Evolutionary conservation across 768 basidiomycete species (phyloP), one percentile per base, ranked within the genome.

Genomic region (Podaxis sp.): DNA sequence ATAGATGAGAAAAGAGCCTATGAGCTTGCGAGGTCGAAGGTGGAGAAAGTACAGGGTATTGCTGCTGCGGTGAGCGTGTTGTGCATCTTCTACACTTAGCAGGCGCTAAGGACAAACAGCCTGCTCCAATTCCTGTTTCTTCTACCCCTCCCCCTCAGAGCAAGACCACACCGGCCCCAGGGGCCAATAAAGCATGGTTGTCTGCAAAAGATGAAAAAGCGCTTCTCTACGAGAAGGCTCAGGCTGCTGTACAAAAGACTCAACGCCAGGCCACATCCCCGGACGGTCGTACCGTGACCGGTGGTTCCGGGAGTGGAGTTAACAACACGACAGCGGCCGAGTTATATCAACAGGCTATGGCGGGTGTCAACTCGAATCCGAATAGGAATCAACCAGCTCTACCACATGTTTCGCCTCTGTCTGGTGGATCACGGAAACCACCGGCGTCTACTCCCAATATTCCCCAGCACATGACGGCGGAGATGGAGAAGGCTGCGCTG

Each of bases 181-280:
- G 41, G 41, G 15, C 33, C 17, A 46, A 6, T 13, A 46, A 70
- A 33, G 71, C 72, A 41, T 93, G 89, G 89, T 77, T 78, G 6
- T 82, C 87, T 1, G 90, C 93, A 0, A 91, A 92, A 73, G 84
- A 87, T 60, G 92, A 94, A 71, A 93, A 94, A 68, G 73, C 82
- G 1, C 79, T 82, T n/a, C 70, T 91, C n/a, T 92, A 82, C 72
- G 78, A 88, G 55, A 72, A 85, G 54, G 90, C 91, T 0, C 87
- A 87, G 68, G 84, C 82, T 0, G 86, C 82, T n/a, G 91, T 86
- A 2, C 80, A 77, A 60, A 80, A 78, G 57, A 82, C 82, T 4
- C 90, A 89, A 68, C 83, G 78, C 20, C 49, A 54, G 63, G 65
- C 71, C 52, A 69, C 69, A 54, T 0, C 67, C 69, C 44, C 28